Base-by-base conservation (phyloP, 2,329 filamentous ascomycete genomes). In the Truncatella angustata region DNA sequence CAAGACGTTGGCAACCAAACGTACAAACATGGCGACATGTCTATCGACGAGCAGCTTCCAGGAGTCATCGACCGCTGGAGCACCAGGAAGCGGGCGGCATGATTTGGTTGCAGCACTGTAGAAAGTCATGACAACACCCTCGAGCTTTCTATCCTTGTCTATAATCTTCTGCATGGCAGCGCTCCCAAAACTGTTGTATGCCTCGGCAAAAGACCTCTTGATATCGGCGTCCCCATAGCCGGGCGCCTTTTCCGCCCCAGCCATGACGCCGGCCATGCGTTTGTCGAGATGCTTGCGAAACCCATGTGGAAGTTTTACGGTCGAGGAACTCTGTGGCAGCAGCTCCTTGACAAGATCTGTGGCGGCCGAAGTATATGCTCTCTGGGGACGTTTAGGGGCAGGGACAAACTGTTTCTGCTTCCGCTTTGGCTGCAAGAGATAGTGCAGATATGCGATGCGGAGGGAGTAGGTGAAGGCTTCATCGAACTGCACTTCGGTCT, bases 21-120 rank as follows among this genome's bases (percentile, higher is more conserved):
- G 86, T 58, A 99, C 87, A 67, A 99, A 99, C 54, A 99, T 81
- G 46, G 94, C 94, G 52, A 97, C 86, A 70, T 99, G 94, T 50
- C 93, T 85, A 70, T 99, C 94, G 16, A 96, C 91, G 72, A 97
- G 84, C 53, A 88, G 77, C 73, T 94, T 96, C 89, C 91, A 97
- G 49, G 84, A 82, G 67, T 96, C 91, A 68, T 97, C 93, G 43
- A 88, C 88, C 0, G 85, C 79, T 1, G 82, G 71, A 69, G 89
- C 89, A 49, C 87, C 82, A 68, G 30, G 28, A 49, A 87, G 82
- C 68, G 90, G 61, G 61, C 90, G 69, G 63, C 96, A 81, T 56
- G 96, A 92, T 68, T 96, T 95, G 42, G 91, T 96, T 5, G 94
- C 92, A 57, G 90, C 88, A 1, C 92, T 95, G 72, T 95, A 97